These are phyloP conservation scores for Mediolabrus comicus DNA, from an alignment of 108 stramenopile species.

Conservation along the genomic window DNA sequence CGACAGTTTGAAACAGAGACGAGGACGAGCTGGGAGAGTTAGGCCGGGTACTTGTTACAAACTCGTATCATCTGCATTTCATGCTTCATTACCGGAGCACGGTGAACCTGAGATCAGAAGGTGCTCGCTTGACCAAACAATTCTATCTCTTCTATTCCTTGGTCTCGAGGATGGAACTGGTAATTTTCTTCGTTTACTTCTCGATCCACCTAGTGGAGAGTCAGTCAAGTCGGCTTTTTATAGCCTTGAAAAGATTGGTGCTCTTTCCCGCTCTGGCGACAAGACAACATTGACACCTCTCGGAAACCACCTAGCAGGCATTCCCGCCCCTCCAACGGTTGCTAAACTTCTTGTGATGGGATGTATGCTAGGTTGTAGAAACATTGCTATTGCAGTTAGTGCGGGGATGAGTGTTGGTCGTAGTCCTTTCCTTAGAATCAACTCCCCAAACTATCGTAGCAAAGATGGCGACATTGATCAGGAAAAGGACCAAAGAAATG, in stretches of 20 bases:
- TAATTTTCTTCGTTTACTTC: constrained; percentile 52
- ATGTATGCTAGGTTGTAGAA: constrained; percentile 75
- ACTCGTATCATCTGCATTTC: constrained; percentile 62
- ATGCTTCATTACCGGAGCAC: constrained; percentile 59
- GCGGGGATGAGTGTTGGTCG: constrained; percentile 77
- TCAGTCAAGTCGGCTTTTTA: constrained; percentile 60
- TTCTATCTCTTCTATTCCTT: constrained; percentile 78
- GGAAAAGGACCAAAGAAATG: constrained; percentile 12
- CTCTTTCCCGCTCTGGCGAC: constrained; percentile 30
- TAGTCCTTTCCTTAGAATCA: constrained; percentile 75
- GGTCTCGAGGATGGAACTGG: constrained; percentile 75
- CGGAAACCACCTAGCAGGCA: constrained; percentile 80
- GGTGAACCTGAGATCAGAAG: constrained; percentile 78
- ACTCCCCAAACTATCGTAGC: constrained; percentile 18
- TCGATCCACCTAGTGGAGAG: constrained; percentile 72
- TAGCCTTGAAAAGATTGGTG: constrained; percentile 67
- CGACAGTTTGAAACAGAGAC: constrained; percentile 75
- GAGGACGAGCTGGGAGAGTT: constrained; percentile 86
- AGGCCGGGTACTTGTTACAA: constrained; percentile 85
- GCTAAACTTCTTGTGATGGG: constrained; percentile 85
- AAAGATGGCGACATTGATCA: constrained; percentile 21
- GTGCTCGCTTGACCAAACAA: constrained; percentile 81
- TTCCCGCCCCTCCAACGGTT: constrained; percentile 81
- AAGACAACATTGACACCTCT: constrained; percentile 60
- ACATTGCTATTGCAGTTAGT: constrained; percentile 75